Evolutionary conservation across 2,329 filamentous ascomycete species (phyloP).

Genomic region (Calonectria pseudoturangicola): DNA sequence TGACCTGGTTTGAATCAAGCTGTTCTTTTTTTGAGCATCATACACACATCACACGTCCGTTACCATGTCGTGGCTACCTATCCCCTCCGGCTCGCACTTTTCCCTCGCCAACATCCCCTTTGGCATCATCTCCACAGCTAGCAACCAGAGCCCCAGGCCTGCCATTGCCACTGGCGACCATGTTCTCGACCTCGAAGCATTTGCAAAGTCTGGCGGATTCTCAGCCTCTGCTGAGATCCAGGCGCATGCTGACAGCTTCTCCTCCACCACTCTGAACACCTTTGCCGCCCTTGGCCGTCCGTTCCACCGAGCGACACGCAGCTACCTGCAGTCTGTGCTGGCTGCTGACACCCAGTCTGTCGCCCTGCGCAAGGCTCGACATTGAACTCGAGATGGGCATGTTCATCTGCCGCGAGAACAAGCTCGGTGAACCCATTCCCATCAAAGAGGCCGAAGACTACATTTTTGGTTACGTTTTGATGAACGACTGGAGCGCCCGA

Average conservation of each 20-base stretch:
- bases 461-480: conserved; percentile 81
- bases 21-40: no score
- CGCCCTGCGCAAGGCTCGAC: conserved; percentile 79
- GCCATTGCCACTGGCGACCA: conserved; percentile 84
- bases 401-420: conserved; percentile 81
- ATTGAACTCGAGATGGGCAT: conserved; percentile 87
- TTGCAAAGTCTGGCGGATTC: conserved; percentile 69
- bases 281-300: conserved; percentile 75
- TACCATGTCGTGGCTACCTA: conserved; percentile 56
- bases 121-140: conserved; percentile 82
- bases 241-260: conserved; percentile 54
- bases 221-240: conserved; percentile 51
- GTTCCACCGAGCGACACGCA: conserved; percentile 81
- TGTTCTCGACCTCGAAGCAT: conserved; percentile 81
- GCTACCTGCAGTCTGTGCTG: conserved; percentile 78
- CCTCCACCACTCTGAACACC: conserved; percentile 55
- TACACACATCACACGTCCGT: neutral
- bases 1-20: neutral
- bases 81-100: conserved; percentile 59
- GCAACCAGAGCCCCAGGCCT: conserved; percentile 74
- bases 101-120: conserved; percentile 87
- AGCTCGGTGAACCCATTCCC: conserved; percentile 79
- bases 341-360: conserved; percentile 75
- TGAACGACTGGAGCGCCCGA: conserved; percentile 79
- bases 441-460: conserved; percentile 80